A percentile compares a stretch with the other conserved stretches of the same genome.
Evolutionary conservation across 2,329 filamentous ascomycete species (phyloP).

Genomic region (Hymenoscyphus linearis): DNA sequence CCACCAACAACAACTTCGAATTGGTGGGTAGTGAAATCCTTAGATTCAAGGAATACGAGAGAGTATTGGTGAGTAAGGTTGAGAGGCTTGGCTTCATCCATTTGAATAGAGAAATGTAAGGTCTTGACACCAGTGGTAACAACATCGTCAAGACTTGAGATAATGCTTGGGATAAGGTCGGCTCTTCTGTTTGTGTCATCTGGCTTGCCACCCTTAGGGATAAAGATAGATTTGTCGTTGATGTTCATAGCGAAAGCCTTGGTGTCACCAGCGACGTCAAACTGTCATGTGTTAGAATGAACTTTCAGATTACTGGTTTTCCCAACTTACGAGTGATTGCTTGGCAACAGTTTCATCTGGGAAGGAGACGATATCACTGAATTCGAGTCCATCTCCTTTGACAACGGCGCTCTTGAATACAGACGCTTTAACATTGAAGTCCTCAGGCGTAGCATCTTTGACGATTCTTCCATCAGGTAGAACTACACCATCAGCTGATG

Average conservation of each 20-base stretch:
- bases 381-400: slow-evolving; percentile 21
- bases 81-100: slow-evolving; percentile 44
- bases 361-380: not conserved
- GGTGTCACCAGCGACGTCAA: slow-evolving; percentile 13
- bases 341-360: not conserved
- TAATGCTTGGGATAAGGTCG: slow-evolving; percentile 44
- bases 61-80: slow-evolving; percentile 58
- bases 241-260: slow-evolving; percentile 37
- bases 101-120: slow-evolving; percentile 53
- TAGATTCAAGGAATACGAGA: slow-evolving; percentile 44
- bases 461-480: not conserved
- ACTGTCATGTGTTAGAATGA: slow-evolving; percentile 4
- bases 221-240: slow-evolving; percentile 53
- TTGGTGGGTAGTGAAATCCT: slow-evolving; percentile 44
- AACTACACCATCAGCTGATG: not conserved
- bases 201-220: slow-evolving; percentile 38
- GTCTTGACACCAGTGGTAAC: slow-evolving; percentile 51
- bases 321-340: not conserved
- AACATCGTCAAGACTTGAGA: slow-evolving; percentile 44
- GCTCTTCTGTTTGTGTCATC: slow-evolving; percentile 56
- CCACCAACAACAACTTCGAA: slow-evolving; percentile 30
- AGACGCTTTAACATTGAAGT: slow-evolving; percentile 22
- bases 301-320: not conserved
- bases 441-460: slow-evolving; percentile 4
- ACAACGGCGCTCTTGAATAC: slow-evolving; percentile 27